Evolutionary conservation across 768 basidiomycete species (phyloP).

Genomic region (Cystofilobasidium ferigula): DNA sequence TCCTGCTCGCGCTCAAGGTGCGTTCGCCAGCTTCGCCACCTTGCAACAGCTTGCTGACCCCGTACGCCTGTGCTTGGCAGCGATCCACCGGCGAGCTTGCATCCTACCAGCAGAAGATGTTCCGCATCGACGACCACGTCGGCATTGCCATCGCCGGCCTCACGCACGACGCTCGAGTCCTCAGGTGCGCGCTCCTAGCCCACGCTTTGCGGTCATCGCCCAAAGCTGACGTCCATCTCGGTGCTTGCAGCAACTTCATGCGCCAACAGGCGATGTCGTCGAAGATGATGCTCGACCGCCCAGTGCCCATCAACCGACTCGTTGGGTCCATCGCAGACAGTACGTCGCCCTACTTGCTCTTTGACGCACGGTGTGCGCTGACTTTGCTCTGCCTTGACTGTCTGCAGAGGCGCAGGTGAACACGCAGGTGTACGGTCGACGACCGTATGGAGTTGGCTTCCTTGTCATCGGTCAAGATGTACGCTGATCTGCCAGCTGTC

Average conservation of each 20-base stretch:
- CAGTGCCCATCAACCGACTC: constrained; percentile 84
- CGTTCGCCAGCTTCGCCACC: constrained; percentile 27
- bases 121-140: constrained; percentile 96
- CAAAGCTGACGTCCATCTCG: background rate
- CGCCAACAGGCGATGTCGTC: constrained; percentile 94
- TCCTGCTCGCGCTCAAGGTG: constrained; percentile 86
- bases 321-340: constrained; percentile 92
- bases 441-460: constrained; percentile 97
- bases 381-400: background rate
- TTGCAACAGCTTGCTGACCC: constrained; percentile 10
- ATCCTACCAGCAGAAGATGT: constrained; percentile 99
- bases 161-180: constrained; percentile 91
- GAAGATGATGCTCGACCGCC: constrained; percentile 88
- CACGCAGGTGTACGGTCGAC: constrained; percentile 93
- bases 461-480: constrained; percentile 87
- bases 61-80: constrained; percentile 46
- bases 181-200: constrained; percentile 53
- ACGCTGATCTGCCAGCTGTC: constrained; percentile 15
- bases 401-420: constrained; percentile 87
- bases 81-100: constrained; percentile 95
- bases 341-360: constrained; percentile 42
- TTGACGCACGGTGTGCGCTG: background rate
- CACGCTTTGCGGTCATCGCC: background rate
- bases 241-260: constrained; percentile 78
- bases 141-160: constrained; percentile 99